Conservation (phyloP, 805 yeast species). For the Candida piceae region DNA sequence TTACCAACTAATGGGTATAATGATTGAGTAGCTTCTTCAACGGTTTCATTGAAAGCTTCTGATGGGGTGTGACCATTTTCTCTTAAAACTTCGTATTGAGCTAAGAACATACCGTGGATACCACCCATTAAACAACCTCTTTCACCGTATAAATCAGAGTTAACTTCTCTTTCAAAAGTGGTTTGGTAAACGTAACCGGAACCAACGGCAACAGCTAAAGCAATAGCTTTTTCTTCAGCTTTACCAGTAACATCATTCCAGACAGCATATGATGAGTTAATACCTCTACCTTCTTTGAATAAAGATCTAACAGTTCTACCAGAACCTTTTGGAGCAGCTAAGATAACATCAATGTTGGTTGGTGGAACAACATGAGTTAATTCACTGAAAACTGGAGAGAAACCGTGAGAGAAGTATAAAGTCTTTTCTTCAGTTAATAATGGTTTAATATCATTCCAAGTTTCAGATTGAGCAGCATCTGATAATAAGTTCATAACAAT, state of each 20-base stretch:
- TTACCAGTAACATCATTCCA: slow-evolving; percentile 99
- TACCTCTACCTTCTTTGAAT: slow-evolving; percentile 99
- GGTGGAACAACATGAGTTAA: slow-evolving; percentile 97
- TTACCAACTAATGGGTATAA: slow-evolving; percentile 98
- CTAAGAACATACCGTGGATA: slow-evolving; percentile 99
- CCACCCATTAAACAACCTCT: slow-evolving; percentile 99
- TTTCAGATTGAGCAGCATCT: slow-evolving; percentile 99
- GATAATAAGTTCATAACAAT: slow-evolving; percentile 96
- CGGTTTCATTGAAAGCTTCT: slow-evolving; percentile 99
- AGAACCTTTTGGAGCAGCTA: slow-evolving; percentile 99
- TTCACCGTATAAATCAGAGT: slow-evolving; percentile 99
- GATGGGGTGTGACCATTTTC: slow-evolving; percentile 99
- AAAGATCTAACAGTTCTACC: slow-evolving; percentile 99
- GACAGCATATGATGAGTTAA: slow-evolving; percentile 98
- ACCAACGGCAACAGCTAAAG: slow-evolving; percentile 98
- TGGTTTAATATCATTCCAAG: slow-evolving; percentile 87
- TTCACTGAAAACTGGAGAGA: slow-evolving; percentile 98
- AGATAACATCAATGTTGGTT: slow-evolving; percentile 88
- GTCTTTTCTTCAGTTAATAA: slow-evolving; percentile 95
- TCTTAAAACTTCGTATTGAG: slow-evolving; percentile 99
- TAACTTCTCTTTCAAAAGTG: slow-evolving; percentile 98
- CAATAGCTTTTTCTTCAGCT: slow-evolving; percentile 99
- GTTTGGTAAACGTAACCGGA: slow-evolving; percentile 99
- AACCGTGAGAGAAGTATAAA: slow-evolving; percentile 98
- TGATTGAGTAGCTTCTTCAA: slow-evolving; percentile 99